These are phyloP conservation scores for Termitomyces sp. DNA, from an alignment of 768 basidiomycete species.

Conservation along the genomic window DNA sequence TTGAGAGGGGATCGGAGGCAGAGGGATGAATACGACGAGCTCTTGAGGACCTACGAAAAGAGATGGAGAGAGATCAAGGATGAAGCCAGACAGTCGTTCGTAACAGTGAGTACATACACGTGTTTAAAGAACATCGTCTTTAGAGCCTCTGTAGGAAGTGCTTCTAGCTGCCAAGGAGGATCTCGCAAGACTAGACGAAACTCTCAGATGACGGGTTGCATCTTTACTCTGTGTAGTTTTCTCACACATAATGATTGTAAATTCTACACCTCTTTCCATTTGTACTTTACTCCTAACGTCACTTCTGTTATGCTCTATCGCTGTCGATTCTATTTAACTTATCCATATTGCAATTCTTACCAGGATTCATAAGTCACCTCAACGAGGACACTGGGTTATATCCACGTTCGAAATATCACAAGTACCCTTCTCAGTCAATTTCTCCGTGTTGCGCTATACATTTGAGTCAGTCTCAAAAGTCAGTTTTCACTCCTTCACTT, in stretches of 20 bases:
- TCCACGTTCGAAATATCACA: constrained; percentile 5
- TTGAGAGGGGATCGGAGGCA: constrained; percentile 41
- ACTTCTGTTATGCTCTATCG: neutral
- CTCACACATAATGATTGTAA: neutral
- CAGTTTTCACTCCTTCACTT: too few species aligned
- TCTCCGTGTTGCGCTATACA: constrained; percentile 14
- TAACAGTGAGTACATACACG: constrained; percentile 36
- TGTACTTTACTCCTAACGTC: neutral
- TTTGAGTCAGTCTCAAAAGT: too few species aligned
- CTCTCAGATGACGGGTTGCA: constrained; percentile 10
- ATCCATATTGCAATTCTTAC: constrained; percentile 3
- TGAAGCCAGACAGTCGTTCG: constrained; percentile 56
- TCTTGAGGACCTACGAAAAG: constrained; percentile 53
- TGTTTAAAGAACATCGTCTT: neutral
- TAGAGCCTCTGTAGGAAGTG: constrained; percentile 32
- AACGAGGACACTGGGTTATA: constrained; percentile 7
- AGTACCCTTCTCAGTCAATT: constrained; percentile 22
- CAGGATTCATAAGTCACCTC: neutral
- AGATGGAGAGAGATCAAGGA: constrained; percentile 70
- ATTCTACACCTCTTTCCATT: neutral
- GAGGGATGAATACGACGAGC: constrained; percentile 47
- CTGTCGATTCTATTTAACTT: constrained; percentile 1
- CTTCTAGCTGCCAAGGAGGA: constrained; percentile 50
- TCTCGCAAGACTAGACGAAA: constrained; percentile 36
- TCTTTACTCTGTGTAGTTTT: neutral